Evolutionary conservation across 1,284 basidiomycete genomes (phyloP).

Genomic region (Meripilus lineatus): DNA sequence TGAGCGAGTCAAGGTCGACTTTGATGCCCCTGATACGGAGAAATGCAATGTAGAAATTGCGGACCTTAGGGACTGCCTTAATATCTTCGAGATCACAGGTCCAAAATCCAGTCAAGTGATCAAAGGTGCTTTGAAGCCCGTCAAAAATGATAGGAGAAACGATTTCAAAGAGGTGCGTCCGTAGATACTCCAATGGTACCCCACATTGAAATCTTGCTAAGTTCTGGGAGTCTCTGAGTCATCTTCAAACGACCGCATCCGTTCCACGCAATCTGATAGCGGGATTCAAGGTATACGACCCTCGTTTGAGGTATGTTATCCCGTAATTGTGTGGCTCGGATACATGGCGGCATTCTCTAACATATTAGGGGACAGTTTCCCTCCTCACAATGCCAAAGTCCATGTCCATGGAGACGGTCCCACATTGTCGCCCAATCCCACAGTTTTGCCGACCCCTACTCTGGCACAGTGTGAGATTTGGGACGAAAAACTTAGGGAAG

Average conservation of each 20-base stretch:
- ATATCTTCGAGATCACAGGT: conserved; percentile 84
- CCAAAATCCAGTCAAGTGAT: conserved; percentile 78
- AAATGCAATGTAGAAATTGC: conserved; percentile 53
- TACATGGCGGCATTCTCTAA: background rate
- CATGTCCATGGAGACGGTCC: conserved; percentile 16
- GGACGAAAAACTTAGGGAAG: conserved; percentile 51
- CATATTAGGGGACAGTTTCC: conserved; percentile 54
- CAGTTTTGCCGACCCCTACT: conserved; percentile 49
- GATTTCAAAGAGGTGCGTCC: conserved; percentile 57
- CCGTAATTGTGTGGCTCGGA: background rate
- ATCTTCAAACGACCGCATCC: conserved; percentile 61
- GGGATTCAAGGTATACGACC: conserved; percentile 79
- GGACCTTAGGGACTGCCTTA: conserved; percentile 67
- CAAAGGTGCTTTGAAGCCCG: conserved; percentile 63
- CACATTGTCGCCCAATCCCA: conserved; percentile 21
- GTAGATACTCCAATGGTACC: background rate
- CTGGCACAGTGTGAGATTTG: conserved; percentile 70
- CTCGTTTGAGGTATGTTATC: conserved; percentile 58
- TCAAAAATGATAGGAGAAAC: conserved; percentile 43
- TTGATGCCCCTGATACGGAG: conserved; percentile 20
- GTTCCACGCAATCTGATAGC: conserved; percentile 68
- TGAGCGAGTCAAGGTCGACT: conserved; percentile 32
- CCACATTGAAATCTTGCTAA: conserved; percentile 23
- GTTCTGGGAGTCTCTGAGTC: conserved; percentile 66
- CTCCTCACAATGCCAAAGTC: conserved; percentile 67